Evolutionary conservation across 2,329 filamentous ascomycete species (phyloP), one percentile per base, ranked within the genome.

Genomic region (Colletotrichum sp.): DNA sequence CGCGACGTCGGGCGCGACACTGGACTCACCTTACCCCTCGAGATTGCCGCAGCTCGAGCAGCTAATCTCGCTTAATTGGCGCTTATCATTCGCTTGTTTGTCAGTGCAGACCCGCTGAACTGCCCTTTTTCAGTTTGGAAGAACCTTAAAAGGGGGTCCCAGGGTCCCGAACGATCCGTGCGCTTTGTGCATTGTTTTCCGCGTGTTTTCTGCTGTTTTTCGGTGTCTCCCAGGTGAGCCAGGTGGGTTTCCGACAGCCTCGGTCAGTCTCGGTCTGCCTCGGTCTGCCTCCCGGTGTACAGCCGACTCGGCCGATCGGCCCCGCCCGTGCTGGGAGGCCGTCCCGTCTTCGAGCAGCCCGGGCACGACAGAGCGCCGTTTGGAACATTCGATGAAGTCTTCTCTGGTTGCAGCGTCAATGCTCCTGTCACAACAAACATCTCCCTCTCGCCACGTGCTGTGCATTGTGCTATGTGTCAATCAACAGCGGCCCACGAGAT

Each of bases 11-110:
- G 27, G 64, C 31, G 43, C 47, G 66, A 13, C 43, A 51, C n/a
- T 51, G 43, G 43, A 31, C 34, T 47, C 66, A 61, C 36, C 70
- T 72, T 38, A 36, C 47, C 51, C 70, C 59, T 38, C 66, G 16
- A 61, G 36, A 43, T 18, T 61, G 59, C 36, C 59, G n/a, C 24
- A 21, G 63, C 33, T 34, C 31, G 18, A 70, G 58, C 36, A 21
- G 21, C 36, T 51, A 63, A 73, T 73, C 18, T 73, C 71, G 71
- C 61, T 71, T 73, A 66, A 57, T 58, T 57, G 68, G 11, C n/a
- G 12, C 55, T 54, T 15, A 8, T 21, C 13, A 71, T 71, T 73
- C 68, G 71, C 21, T 29, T 16, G 27, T 31, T 18, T 2, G 33
- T 33, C 62, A 12, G 34, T 62, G 61, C 55, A 66, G 67, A 73